Evolutionary conservation across 352 stramenopile genomes (phyloP), one percentile per base, ranked within the genome.

Genomic region (Phytophthora podocarpi): DNA sequence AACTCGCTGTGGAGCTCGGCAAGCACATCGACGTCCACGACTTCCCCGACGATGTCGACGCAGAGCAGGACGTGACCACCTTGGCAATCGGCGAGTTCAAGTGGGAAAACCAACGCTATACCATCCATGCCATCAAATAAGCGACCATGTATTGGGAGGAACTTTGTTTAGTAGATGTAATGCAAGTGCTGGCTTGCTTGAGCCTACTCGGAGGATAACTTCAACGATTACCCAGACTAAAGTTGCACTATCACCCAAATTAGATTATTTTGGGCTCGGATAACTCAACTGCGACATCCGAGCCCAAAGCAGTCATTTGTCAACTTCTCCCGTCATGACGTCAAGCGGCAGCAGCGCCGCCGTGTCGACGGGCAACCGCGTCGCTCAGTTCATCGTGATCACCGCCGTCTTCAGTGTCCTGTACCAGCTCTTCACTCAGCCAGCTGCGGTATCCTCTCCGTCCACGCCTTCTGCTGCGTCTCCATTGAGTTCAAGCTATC

Each of bases 1-100:
- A 94, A 50, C 59, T 94, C 18, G 85, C 85, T 0, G 83, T 92
- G 2, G 82, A 92, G 36, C 64, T 94, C 2, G 74, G 68, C 28
- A 78, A 80, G 23, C 63, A 66, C 27, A 91, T 94, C 37, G 56
- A 81, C 9, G 57, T 94, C 15, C 53, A 70, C 31, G 69, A 85
- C 24, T 57, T 76, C 7, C 56, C 59, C 4, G 54, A 78, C n/a
- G 50, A 61, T 10, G 1, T 47, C 20, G 46, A 35, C 23, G 34
- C 40, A 10, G 28, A 46, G 7, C 30, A 67, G 12, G 34, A 66
- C 21, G 52, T 60, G 0, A 46, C 39, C 15, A n/a, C 8, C 0
- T 18, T 72, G 0, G 36, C 76, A 15, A 65, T 89, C 13, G 79
- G 80, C 15, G 69, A 83, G 15, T 85, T 91, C 28, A 66, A 76